phyloP scores from a whole-genome alignment of 108 stramenopile genomes.

The Craspedostauros australis region DNA sequence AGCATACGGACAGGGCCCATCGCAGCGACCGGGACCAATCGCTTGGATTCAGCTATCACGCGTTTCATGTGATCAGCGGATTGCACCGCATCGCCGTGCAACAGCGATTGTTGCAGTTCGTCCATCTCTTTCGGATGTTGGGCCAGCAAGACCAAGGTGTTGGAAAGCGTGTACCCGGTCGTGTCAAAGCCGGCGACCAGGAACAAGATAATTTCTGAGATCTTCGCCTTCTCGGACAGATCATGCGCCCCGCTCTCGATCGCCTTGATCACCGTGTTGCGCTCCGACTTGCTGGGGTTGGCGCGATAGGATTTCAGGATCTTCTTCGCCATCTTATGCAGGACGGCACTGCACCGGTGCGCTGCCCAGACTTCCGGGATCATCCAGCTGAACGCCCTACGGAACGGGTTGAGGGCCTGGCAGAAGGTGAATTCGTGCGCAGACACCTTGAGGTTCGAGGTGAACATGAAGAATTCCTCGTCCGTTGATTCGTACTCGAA shows the following conservation, averaged over 20 bases:
- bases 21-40: constrained; percentile 1
- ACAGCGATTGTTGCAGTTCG: background rate
- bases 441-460: no score
- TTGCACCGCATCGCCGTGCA: background rate
- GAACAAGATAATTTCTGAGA: constrained; percentile 12
- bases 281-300: background rate
- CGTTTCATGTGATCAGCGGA: background rate
- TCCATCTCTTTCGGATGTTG: constrained; percentile 9
- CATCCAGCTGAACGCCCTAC: no score
- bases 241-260: constrained; percentile 8
- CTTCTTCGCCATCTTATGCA: background rate
- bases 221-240: background rate
- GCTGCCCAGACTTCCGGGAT: no score
- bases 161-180: constrained; percentile 13
- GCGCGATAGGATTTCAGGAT: constrained; percentile 4
- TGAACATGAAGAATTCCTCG: no score
- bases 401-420: no score
- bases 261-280: background rate
- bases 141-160: constrained; percentile 9
- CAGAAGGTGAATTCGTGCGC: no score
- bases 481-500: no score
- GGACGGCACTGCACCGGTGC: no score
- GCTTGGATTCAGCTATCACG: background rate
- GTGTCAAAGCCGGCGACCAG: constrained; percentile 35
- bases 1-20: background rate